These are phyloP conservation scores for Rhinocladiella mackenziei DNA, from an alignment of 2,329 filamentous ascomycete genomes.

Conservation along the genomic window DNA sequence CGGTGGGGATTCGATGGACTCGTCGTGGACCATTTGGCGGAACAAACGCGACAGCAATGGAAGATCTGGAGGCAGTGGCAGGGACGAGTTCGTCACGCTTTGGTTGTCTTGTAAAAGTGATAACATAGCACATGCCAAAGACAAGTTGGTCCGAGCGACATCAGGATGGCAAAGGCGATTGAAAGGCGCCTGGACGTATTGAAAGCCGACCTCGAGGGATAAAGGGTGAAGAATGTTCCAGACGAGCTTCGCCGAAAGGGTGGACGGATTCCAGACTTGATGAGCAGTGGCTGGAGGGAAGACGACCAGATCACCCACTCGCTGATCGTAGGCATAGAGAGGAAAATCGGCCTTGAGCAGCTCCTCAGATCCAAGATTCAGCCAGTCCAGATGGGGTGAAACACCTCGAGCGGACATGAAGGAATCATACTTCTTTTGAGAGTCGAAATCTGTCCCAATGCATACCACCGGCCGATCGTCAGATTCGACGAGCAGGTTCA, in stretches of 20 bases:
- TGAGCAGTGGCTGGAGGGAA: constrained; percentile 38
- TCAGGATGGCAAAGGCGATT: constrained; percentile 37
- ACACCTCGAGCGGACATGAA: constrained; percentile 36
- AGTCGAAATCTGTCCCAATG: constrained; percentile 37
- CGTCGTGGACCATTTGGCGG: constrained; percentile 34
- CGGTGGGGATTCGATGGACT: constrained; percentile 30
- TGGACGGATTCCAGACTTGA: constrained; percentile 37
- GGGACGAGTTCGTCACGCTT: constrained; percentile 11
- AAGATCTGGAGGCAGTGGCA: constrained; percentile 30
- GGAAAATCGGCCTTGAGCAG: constrained; percentile 36
- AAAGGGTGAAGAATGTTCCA: constrained; percentile 39
- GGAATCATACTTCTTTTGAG: constrained; percentile 34
- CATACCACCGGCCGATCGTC: constrained; percentile 34
- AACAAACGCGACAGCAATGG: constrained; percentile 33
- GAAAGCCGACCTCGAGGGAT: constrained; percentile 35
- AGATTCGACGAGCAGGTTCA: constrained; percentile 36
- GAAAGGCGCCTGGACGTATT: constrained; percentile 37
- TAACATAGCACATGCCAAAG: constrained; percentile 34
- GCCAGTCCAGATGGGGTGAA: constrained; percentile 37
- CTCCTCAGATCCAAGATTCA: constrained; percentile 33
- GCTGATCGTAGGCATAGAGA: constrained; percentile 36
- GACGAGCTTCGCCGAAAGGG: constrained; percentile 36
- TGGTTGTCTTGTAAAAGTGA: constrained; percentile 31
- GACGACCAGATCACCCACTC: constrained; percentile 36
- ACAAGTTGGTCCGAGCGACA: constrained; percentile 33